Conservation (phyloP, 306 rosid species). For the Pachyrhizus erosus region DNA sequence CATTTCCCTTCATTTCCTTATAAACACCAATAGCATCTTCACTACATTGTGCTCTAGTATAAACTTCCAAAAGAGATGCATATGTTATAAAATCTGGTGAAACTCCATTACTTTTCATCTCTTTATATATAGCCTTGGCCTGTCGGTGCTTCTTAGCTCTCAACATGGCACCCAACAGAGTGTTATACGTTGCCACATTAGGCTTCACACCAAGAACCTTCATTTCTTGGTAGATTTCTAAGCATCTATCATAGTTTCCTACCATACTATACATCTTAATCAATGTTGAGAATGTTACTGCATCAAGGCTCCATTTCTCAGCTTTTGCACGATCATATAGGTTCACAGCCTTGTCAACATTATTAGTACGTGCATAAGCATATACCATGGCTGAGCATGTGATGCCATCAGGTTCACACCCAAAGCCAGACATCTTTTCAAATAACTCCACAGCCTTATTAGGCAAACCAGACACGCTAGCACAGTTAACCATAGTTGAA, state of each 20-base stretch:
- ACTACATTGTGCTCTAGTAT: not conserved
- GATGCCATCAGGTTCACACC: not conserved
- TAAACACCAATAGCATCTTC: conserved; percentile 8
- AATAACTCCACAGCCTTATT: not conserved
- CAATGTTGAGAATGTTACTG: not conserved
- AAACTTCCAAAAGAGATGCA: conserved; percentile 23
- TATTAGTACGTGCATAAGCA: conserved; percentile 13
- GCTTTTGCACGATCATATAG: conserved; percentile 13
- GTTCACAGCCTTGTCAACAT: not conserved
- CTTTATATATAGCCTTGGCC: conserved; percentile 15
- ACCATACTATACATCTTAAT: not conserved
- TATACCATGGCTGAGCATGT: not conserved
- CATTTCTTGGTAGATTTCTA: not conserved
- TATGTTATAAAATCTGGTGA: conserved; percentile 11
- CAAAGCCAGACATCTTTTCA: conserved; percentile 19
- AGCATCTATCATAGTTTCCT: conserved; percentile 2
- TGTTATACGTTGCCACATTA: not conserved
- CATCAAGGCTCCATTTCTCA: not conserved
- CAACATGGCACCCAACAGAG: conserved; percentile 13
- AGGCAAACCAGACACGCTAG: not conserved
- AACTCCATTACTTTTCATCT: conserved; percentile 3
- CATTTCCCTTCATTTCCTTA: conserved; percentile 1
- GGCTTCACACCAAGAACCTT: conserved; percentile 15
- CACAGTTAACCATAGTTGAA: conserved; percentile 10
- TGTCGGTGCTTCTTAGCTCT: conserved; percentile 1